Conservation (phyloP, 2,329 filamentous ascomycete species). For the Cladorrhinum sp. region DNA sequence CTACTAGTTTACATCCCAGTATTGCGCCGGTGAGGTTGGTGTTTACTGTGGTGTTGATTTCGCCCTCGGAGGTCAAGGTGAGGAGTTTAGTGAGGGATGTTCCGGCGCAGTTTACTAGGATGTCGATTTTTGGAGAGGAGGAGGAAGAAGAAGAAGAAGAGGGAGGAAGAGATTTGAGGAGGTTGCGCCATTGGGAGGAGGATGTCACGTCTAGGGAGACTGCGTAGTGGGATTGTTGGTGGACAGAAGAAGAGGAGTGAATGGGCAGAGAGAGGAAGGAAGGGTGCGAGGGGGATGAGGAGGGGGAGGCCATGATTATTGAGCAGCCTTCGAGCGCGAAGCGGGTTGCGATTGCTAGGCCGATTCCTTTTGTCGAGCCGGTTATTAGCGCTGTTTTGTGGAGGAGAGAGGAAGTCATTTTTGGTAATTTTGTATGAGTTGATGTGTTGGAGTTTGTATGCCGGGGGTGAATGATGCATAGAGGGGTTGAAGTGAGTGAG, state of each 20-base stretch:
- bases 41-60: constrained; percentile 57
- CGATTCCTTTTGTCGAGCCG: constrained; percentile 69
- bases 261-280: background rate
- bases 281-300: constrained; percentile 20
- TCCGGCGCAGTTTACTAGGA: constrained; percentile 80
- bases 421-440: background rate
- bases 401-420: constrained; percentile 36
- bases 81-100: constrained; percentile 65
- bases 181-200: background rate
- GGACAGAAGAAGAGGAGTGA: background rate
- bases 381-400: constrained; percentile 59
- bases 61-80: constrained; percentile 47
- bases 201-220: background rate
- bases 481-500: too few species aligned
- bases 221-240: background rate
- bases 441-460: too few species aligned
- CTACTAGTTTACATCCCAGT: constrained; percentile 54
- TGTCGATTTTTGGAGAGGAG: constrained; percentile 35
- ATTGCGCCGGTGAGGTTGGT: constrained; percentile 71
- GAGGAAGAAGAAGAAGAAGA: too few species aligned
- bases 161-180: background rate
- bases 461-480: too few species aligned
- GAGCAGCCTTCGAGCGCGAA: constrained; percentile 56
- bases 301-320: constrained; percentile 57
- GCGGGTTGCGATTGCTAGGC: constrained; percentile 62